These are phyloP conservation scores for Actinomortierella ambigua DNA, from an alignment of 371 early-diverging fungal genomes.

Conservation along the genomic window DNA sequence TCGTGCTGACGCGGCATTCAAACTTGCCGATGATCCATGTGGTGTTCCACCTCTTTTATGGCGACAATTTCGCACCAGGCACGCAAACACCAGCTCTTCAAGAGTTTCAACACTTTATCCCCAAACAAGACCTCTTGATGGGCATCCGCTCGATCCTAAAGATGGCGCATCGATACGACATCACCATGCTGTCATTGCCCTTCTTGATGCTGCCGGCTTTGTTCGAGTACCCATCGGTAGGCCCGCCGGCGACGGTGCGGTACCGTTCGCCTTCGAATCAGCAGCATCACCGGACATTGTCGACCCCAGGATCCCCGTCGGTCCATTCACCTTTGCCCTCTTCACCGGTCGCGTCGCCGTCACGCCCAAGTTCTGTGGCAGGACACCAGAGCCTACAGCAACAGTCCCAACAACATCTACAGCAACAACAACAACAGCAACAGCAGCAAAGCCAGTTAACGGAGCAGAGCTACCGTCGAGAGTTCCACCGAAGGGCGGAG, in stretches of 20 bases:
- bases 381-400: not conserved
- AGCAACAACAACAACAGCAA: constrained; percentile 1
- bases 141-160: constrained; percentile 72
- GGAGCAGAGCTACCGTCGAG: constrained; percentile 25
- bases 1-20: constrained; percentile 79
- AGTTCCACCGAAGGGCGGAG: constrained; percentile 27
- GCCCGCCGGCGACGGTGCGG: too few relatives aligned
- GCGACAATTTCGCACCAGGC: not conserved
- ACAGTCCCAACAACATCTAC: constrained; percentile 9
- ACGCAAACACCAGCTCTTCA: constrained; percentile 11
- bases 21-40: constrained; percentile 77
- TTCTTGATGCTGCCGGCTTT: constrained; percentile 66
- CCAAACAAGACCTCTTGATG: constrained; percentile 48
- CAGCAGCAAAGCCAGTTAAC: constrained; percentile 16
- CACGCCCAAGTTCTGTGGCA: not conserved
- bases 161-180: constrained; percentile 69
- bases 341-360: not conserved
- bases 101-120: constrained; percentile 17
- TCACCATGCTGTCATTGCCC: constrained; percentile 69
- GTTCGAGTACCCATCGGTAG: constrained; percentile 31
- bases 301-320: not conserved
- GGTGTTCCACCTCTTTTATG: constrained; percentile 68
- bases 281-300: not conserved
- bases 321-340: constrained; percentile 11
- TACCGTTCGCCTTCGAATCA: too few relatives aligned